phyloP scores from a whole-genome alignment of 75 land plant species.

The Cunninghamia lanceolata region DNA sequence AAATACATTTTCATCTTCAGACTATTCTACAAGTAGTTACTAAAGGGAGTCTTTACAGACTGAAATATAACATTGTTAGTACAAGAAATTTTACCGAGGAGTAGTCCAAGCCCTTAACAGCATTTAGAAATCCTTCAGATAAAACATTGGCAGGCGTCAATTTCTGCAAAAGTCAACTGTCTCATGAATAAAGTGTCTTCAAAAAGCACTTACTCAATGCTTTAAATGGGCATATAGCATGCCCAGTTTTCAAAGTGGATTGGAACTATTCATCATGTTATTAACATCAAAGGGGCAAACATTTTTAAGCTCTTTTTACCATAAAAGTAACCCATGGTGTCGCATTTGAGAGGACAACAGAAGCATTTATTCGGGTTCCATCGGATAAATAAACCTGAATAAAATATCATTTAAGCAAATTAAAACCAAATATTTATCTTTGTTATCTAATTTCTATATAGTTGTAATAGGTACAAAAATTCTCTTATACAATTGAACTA shows the following conservation, averaged over 20 bases:
- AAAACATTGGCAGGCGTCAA: conserved; percentile 66
- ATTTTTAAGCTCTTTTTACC: conserved; percentile 36
- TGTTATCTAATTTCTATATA: neutral
- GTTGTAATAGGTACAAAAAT: neutral
- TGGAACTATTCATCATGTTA: neutral
- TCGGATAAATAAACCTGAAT: conserved; percentile 75
- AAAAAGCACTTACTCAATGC: neutral
- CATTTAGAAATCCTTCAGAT: conserved; percentile 68
- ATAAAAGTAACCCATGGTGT: conserved; percentile 89
- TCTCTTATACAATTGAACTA: neutral
- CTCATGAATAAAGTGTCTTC: conserved; percentile 2
- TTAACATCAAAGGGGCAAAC: neutral
- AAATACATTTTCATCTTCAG: neutral
- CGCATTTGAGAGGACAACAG: conserved; percentile 86
- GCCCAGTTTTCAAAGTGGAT: neutral
- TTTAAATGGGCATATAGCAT: neutral
- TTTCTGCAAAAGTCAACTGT: conserved; percentile 45
- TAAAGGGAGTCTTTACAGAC: neutral
- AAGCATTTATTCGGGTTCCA: conserved; percentile 71
- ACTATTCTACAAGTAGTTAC: neutral
- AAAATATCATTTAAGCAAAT: conserved; percentile 3
- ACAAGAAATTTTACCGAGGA: conserved; percentile 64
- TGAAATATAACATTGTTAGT: conserved; percentile 2
- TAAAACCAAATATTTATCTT: neutral
- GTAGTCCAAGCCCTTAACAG: conserved; percentile 74